Evolutionary conservation across 106 monocot genomes (phyloP), one percentile per base, ranked within the genome.

Genomic region (Posidonia australis): DNA sequence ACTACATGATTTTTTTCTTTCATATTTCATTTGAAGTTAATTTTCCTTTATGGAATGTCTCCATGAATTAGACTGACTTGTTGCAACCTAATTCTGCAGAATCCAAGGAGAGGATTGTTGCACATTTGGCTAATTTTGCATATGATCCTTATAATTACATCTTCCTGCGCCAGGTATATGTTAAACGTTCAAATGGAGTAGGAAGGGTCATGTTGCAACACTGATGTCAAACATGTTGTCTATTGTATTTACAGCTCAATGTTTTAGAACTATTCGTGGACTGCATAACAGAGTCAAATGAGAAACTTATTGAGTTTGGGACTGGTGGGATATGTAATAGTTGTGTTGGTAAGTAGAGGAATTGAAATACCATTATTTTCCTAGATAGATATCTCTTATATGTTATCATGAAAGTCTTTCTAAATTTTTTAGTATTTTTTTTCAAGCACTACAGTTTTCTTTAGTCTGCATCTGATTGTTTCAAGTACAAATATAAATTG

Each of bases 51-150:
- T 60, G 32, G 30, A 18, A 17, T n/a, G 7, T 17, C 16, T 17
- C n/a, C 62, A 62, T 13, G 29, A 17, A 20, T 47, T 36, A 3
- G 3, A 28, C 31, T 61, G 22, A 41, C 1, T 43, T 20, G 10
- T 61, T 61, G 61, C n/a, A 61, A 21, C 26, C 13, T 60, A 32
- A 49, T 23, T 18, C 60, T 76, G 66, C 74, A 96, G 94, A 96
- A 64, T 68, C 72, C 9, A 98, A 91, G 67, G 96, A 98, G 78
- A 85, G 74, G 70, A 77, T 98, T 52, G 87, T 80, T 68, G 84
- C 96, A 10, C 75, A 91, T 81, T 81, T 98, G 82, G 91, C 91
- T n/a, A 98, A 98, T 79, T 98, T 98, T 67, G 90, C 90, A 43
- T 98, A 98, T 83, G 96, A 98, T 71, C 96, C 96, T 48, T 98